Conservation (phyloP, 768 basidiomycete species). For the Lentinula lateritia region DNA sequence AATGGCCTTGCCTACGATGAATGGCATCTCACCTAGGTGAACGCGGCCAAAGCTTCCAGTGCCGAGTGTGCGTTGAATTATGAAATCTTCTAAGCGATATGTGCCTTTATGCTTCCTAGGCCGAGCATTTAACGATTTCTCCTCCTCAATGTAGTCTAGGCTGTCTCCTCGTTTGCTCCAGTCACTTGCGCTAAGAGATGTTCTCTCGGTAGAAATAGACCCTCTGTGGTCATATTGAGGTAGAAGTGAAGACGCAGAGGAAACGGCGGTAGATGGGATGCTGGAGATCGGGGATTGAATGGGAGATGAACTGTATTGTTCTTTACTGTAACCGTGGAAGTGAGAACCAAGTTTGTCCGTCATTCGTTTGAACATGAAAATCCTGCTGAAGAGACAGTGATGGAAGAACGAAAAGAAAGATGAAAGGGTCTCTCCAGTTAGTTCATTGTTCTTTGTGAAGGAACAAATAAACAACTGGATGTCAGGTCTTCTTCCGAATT, state of each 20-base stretch:
- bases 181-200: conserved; percentile 43
- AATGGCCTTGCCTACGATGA: conserved; percentile 6
- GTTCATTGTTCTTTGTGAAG: conserved; percentile 22
- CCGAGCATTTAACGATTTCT: conserved; percentile 22
- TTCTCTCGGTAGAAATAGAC: conserved; percentile 66
- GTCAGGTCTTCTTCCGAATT: not conserved
- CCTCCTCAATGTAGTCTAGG: conserved; percentile 27
- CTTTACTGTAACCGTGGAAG: conserved; percentile 3
- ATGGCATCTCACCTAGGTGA: conserved; percentile 61
- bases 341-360: conserved; percentile 41
- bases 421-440: conserved; percentile 9
- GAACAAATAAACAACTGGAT: not conserved
- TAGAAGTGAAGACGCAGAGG: conserved; percentile 20
- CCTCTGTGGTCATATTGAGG: conserved; percentile 50
- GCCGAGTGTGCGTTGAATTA: conserved; percentile 78
- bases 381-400: not conserved
- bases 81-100: conserved; percentile 73
- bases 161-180: conserved; percentile 37
- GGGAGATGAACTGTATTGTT: not conserved
- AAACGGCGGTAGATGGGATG: conserved; percentile 17
- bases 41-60: conserved; percentile 99
- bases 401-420: conserved; percentile 9
- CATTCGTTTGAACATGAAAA: conserved; percentile 47
- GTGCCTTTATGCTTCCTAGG: conserved; percentile 52
- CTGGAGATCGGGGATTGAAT: conserved; percentile 1